A percentile compares a stretch with the other conserved stretches of the same genome.
Evolutionary conservation across 176 grass and related monocot genomes (phyloP).

Genomic region (Phragmites australis): DNA sequence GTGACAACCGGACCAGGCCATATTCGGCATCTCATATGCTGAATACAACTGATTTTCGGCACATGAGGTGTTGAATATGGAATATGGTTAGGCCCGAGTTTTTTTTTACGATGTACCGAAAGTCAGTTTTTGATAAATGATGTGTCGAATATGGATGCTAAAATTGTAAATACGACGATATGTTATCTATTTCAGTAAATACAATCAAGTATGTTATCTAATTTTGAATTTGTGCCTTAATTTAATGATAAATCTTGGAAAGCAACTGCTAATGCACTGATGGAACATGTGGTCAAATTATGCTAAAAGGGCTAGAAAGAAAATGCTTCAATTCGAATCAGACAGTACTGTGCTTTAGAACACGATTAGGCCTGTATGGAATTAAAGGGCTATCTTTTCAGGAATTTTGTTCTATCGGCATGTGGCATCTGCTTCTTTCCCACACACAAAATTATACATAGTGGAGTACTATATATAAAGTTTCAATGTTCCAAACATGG

Average conservation of each 20-base stretch:
- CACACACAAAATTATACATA: neutral
- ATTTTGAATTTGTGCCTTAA: no score
- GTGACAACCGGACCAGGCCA: no score
- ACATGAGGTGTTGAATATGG: no score
- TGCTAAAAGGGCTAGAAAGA: neutral
- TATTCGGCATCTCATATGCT: no score
- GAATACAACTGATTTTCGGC: no score
- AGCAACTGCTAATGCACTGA: neutral
- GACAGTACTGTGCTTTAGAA: neutral
- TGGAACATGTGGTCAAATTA: neutral
- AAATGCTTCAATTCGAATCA: neutral
- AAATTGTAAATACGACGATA: no score
- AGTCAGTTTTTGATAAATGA: no score
- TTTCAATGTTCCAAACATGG: slow-evolving; percentile 15
- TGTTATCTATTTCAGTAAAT: no score
- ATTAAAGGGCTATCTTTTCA: slow-evolving; percentile 3
- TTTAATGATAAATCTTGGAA: neutral
- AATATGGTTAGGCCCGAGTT: no score
- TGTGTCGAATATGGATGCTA: no score
- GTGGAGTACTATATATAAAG: slow-evolving; percentile 22
- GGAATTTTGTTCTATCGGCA: slow-evolving; percentile 24
- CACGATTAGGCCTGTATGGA: neutral
- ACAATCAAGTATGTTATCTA: no score
- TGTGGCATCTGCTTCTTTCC: slow-evolving; percentile 12
- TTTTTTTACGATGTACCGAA: no score